Base-by-base conservation (phyloP, 371 early-diverging fungal species). In the Paraphysoderma sedebokerense region DNA sequence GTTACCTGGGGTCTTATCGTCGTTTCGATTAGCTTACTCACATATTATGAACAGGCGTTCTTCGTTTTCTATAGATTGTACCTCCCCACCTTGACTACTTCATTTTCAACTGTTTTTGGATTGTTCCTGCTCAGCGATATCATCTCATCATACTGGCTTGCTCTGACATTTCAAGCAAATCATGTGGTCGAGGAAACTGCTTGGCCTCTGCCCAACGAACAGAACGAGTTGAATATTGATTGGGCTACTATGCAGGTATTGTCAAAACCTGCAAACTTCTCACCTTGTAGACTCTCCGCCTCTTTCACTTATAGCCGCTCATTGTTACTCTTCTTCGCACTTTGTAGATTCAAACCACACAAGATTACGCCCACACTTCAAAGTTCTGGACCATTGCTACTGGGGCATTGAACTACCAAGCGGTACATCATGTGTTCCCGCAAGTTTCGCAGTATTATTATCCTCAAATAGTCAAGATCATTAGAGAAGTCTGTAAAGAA, bases 141-240 rank as follows among this genome's bases (percentile, higher is more conserved):
- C 49, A 50, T 68, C 2, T 47, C 69, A 11, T 59, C 62, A 7
- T 69, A 69, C 47, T 72, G 73, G 70, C 53, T 74, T 28, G 68
- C 73, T 2, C 52, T 70, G 36, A 70, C 68, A 38, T 74, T 74
- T 58, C 73, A 74, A 51, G 75, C 70, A n/a, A 71, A 70, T 57
- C 75, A 74, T 35, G 75, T 74, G 5, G 71, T 71, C 0, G 59
- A 58, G 37, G 69, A 70, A 28, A 67, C 69, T 8, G 58, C 64
- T 41, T 74, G 70, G 59, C 69, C 73, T 19, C 41, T 56, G 42
- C 63, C 73, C 6, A 65, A 73, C 50, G 57, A 56, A 49, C 53
- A 55, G 17, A 66, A 62, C 31, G 29, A 63, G 3, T 61, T 71
- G 12, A 46, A 57, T 39, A 62, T 56, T 46, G 75, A 74, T 52